Evolutionary conservation across 495 filamentous ascomycete species (phyloP).

Genomic region (Neurospora terricola): DNA sequence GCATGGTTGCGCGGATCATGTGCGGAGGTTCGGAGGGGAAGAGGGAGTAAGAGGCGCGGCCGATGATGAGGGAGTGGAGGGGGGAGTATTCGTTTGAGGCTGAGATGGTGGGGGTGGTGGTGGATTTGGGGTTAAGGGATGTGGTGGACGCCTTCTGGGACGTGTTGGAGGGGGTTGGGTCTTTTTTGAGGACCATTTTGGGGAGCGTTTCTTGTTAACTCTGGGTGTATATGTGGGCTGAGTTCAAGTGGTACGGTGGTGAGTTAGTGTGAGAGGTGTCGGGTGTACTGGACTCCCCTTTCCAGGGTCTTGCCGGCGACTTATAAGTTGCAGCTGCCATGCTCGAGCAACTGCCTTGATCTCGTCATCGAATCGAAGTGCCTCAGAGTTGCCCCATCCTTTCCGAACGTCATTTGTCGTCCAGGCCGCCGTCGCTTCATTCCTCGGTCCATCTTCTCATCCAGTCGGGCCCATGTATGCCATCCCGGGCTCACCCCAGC

Average conservation of each 20-base stretch:
- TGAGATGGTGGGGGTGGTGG: background rate
- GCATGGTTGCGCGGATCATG: conserved; percentile 1
- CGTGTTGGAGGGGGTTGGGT: background rate
- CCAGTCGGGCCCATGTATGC: background rate
- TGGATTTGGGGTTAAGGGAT: no score
- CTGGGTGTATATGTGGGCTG: background rate
- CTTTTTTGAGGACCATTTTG: background rate
- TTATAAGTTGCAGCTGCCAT: background rate
- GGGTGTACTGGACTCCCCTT: background rate
- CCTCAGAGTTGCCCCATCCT: background rate
- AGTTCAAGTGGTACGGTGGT: background rate
- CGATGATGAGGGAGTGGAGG: background rate
- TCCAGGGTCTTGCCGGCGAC: background rate
- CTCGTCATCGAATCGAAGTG: no score
- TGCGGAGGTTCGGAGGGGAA: conserved; percentile 1
- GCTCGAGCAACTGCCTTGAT: background rate
- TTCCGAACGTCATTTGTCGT: background rate
- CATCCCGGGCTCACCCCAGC: background rate
- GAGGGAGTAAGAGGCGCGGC: background rate
- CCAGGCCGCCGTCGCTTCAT: background rate
- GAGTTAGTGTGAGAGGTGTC: background rate
- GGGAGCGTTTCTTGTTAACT: background rate
- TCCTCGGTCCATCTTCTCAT: background rate
- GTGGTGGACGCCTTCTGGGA: no score
- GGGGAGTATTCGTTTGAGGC: background rate